phyloP scores from a whole-genome alignment of 139 green algal genomes.

The Chlamydomonas sp. region DNA sequence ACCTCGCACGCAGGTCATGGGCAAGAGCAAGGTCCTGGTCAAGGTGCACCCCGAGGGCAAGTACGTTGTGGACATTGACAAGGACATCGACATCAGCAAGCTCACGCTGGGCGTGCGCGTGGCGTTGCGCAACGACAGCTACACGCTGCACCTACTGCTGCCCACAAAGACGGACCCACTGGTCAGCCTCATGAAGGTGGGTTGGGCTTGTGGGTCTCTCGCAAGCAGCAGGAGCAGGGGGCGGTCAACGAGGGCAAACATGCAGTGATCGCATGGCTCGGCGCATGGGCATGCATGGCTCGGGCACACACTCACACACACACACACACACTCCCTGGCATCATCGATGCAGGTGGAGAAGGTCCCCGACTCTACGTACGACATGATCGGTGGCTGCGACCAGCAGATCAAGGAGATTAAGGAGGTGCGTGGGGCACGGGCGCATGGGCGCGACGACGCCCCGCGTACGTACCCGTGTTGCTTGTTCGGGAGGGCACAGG shows the following conservation, averaged over 20 bases:
- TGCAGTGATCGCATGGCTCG: no score
- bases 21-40: conserved; percentile 98
- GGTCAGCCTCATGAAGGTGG: conserved; percentile 46
- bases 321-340: conserved; percentile 70
- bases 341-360: conserved; percentile 88
- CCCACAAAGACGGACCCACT: conserved; percentile 83
- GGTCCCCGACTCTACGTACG: conserved; percentile 98
- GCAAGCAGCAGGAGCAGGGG: no score
- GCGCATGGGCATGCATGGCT: no score
- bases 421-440: conserved; percentile 76
- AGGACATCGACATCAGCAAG: conserved; percentile 76
- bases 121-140: conserved; percentile 94
- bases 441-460: no score
- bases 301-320: conserved; percentile 91
- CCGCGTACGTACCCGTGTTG: no score
- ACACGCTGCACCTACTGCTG: conserved; percentile 92
- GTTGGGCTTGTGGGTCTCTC: no score
- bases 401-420: conserved; percentile 99
- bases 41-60: conserved; percentile 99
- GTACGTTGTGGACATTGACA: conserved; percentile 97
- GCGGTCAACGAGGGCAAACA: no score
- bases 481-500: no score
- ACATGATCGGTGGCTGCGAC: conserved; percentile 98
- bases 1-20: conserved; percentile 77
- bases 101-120: conserved; percentile 72